A percentile compares a stretch with the other conserved stretches of the same genome.
These are phyloP conservation scores for Breynia disticha DNA, from an alignment of 441 rosid genomes.

Conservation along the genomic window DNA sequence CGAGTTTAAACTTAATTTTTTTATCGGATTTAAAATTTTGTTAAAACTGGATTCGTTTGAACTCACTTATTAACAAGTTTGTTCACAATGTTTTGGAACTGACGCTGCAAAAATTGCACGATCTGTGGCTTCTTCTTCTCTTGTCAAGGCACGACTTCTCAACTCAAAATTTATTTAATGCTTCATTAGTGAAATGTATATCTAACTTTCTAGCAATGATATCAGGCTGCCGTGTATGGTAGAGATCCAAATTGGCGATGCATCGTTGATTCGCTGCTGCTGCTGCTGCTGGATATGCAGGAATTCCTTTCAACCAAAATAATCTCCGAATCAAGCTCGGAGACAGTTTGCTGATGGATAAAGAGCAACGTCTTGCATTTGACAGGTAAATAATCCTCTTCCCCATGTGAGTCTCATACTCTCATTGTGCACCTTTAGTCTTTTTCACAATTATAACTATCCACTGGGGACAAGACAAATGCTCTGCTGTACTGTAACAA, in stretches of 20 bases:
- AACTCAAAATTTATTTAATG: constrained; percentile 12
- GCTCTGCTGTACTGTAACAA: no score
- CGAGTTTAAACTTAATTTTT: no score
- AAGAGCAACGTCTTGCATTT: constrained; percentile 85
- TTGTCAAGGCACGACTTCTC: constrained; percentile 57
- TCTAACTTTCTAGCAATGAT: constrained; percentile 17
- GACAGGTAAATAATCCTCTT: constrained; percentile 39
- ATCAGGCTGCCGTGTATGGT: constrained; percentile 84
- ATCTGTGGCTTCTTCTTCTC: constrained; percentile 86
- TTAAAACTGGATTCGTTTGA: no score
- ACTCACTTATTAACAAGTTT: no score
- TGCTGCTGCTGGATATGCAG: constrained; percentile 91
- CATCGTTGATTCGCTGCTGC: no score
- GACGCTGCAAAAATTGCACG: constrained; percentile 88
- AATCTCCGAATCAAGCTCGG: constrained; percentile 62
- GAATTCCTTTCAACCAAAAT: constrained; percentile 51
- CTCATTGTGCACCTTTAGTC: neutral
- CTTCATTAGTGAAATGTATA: constrained; percentile 4
- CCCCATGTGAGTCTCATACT: neutral
- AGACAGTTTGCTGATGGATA: constrained; percentile 75
- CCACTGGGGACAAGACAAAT: no score
- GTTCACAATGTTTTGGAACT: no score
- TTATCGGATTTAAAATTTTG: no score
- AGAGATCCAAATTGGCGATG: constrained; percentile 99
- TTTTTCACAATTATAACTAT: neutral